A percentile compares a stretch with the other conserved stretches of the same genome.
Conservation (phyloP, 345 rosid genomes). For the Trapa incisa region DNA sequence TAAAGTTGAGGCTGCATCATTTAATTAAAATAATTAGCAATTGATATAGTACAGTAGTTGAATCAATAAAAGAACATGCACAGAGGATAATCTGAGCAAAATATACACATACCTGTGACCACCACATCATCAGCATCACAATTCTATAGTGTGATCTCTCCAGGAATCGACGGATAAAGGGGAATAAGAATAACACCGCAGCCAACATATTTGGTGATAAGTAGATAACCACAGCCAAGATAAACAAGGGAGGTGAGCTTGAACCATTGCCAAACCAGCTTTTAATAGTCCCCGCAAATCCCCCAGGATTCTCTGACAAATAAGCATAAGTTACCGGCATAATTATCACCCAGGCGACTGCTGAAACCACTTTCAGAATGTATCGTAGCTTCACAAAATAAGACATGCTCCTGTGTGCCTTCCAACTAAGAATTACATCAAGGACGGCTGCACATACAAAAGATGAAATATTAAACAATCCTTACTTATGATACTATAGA, state of each 20-base stretch:
- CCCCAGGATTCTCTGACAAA: constrained; percentile 79
- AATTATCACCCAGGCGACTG: constrained; percentile 92
- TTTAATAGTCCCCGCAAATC: constrained; percentile 86
- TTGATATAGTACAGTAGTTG: background rate
- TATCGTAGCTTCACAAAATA: constrained; percentile 88
- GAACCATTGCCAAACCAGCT: constrained; percentile 80
- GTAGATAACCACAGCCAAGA: constrained; percentile 74
- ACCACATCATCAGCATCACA: constrained; percentile 99
- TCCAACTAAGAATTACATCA: constrained; percentile 87
- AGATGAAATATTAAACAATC: background rate
- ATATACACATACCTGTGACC: constrained; percentile 72
- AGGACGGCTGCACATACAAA: constrained; percentile 58
- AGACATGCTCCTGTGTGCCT: constrained; percentile 81
- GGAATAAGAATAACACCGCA: constrained; percentile 72
- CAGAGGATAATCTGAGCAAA: background rate
- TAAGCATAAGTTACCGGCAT: constrained; percentile 93
- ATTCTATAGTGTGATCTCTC: constrained; percentile 81
- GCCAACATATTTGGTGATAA: constrained; percentile 91
- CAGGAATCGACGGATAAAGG: constrained; percentile 80
- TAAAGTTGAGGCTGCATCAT: constrained; percentile 85
- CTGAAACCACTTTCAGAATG: constrained; percentile 79
- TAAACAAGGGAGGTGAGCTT: constrained; percentile 64
- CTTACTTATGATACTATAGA: background rate
- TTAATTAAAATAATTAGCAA: background rate
- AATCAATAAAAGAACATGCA: background rate